Percentiles rank a stretch among this genome's conserved stretches.
Evolutionary conservation across 2,329 filamentous ascomycete species (phyloP).

Genomic region (Sodiomyces alkalinus): DNA sequence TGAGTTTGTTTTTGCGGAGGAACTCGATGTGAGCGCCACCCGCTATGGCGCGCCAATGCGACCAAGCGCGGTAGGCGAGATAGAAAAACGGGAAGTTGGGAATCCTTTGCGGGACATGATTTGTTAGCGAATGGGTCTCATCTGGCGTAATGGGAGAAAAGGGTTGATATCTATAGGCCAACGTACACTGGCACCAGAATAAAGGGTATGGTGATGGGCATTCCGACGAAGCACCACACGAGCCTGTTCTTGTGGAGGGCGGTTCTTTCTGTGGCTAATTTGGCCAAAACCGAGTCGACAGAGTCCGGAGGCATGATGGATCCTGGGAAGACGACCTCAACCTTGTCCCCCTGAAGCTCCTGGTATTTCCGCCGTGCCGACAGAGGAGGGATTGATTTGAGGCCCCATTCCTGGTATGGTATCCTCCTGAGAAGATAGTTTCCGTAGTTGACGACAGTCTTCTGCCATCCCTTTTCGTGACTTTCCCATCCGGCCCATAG

Average conservation of each 20-base stretch:
- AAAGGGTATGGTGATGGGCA: conserved; percentile 74
- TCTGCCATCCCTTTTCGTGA: conserved; percentile 76
- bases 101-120: conserved; percentile 36
- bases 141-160: neutral
- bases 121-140: neutral
- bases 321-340: conserved; percentile 64
- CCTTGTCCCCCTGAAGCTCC: conserved; percentile 45
- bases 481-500: conserved; percentile 83
- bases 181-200: conserved; percentile 74
- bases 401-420: conserved; percentile 92
- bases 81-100: conserved; percentile 98
- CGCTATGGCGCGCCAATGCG: conserved; percentile 72
- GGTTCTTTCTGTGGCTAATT: conserved; percentile 67
- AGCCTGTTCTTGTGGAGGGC: conserved; percentile 60
- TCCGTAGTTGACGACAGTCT: conserved; percentile 69
- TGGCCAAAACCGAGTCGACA: conserved; percentile 50
- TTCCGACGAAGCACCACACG: conserved; percentile 65
- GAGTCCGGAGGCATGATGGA: conserved; percentile 49
- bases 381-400: conserved; percentile 84
- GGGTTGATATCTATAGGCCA: neutral
- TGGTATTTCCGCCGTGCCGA: conserved; percentile 50
- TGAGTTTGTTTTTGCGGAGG: conserved; percentile 57
- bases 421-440: conserved; percentile 77
- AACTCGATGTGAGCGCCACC: conserved; percentile 79
- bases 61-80: conserved; percentile 79